Evolutionary conservation across 2,329 filamentous ascomycete species (phyloP).

Genomic region (Pestalotiopsis sp.): DNA sequence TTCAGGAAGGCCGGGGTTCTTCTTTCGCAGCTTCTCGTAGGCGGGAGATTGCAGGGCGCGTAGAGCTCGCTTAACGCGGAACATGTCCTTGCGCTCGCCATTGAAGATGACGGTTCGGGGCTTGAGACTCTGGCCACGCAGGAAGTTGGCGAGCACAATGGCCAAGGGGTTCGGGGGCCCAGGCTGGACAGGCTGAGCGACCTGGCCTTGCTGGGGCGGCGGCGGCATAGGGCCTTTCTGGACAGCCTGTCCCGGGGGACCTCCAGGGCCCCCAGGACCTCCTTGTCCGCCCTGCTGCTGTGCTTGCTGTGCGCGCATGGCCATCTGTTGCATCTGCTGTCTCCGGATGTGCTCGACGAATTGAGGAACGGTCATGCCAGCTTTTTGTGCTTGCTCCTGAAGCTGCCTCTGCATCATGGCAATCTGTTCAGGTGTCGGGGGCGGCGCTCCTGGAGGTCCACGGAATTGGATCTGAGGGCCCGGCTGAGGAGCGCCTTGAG

Average conservation of each 20-base stretch:
- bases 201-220: constrained; percentile 45
- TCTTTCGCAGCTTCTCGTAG: constrained; percentile 85
- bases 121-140: constrained; percentile 84
- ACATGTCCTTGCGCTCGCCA: constrained; percentile 97
- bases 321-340: constrained; percentile 50
- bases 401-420: constrained; percentile 80
- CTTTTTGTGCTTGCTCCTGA: constrained; percentile 77
- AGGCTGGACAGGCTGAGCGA: constrained; percentile 65
- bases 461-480: constrained; percentile 29
- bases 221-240: constrained; percentile 34
- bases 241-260: constrained; percentile 34
- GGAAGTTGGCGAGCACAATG: constrained; percentile 84
- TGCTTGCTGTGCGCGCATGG: constrained; percentile 38
- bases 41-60: constrained; percentile 85
- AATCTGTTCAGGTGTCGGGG: constrained; percentile 81
- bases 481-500: background rate
- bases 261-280: constrained; percentile 26
- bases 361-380: constrained; percentile 81
- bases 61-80: constrained; percentile 97
- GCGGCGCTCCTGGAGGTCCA: constrained; percentile 36
- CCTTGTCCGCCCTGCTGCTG: constrained; percentile 27
- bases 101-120: constrained; percentile 88
- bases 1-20: constrained; percentile 85
- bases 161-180: constrained; percentile 87
- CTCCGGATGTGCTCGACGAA: constrained; percentile 72